A percentile compares a stretch with the other conserved stretches of the same genome.
phyloP scores from a whole-genome alignment of 2,329 filamentous ascomycete genomes.

The Fonsecaea erecta region DNA sequence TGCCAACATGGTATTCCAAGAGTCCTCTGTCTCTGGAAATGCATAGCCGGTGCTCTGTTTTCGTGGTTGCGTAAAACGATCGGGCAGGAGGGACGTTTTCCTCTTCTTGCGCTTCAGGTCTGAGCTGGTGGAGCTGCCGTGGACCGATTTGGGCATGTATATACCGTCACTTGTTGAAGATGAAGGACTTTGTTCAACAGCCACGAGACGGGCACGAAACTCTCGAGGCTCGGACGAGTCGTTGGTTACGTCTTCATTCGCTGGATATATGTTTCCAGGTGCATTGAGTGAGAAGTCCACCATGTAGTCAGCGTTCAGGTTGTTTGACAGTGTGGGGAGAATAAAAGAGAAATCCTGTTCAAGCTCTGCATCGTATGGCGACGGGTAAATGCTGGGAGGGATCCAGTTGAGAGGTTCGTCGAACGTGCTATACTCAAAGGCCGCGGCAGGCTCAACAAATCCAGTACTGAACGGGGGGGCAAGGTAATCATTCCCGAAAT shows the following conservation, averaged over 20 bases:
- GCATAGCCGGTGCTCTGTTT: constrained; percentile 15
- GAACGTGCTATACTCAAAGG: constrained; percentile 45
- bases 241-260: constrained; percentile 55
- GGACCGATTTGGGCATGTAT: constrained; percentile 15
- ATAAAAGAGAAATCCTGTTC: constrained; percentile 40
- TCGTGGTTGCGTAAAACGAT: constrained; percentile 27
- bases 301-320: constrained; percentile 25
- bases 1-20: background rate
- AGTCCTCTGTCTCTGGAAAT: constrained; percentile 26
- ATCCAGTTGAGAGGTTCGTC: constrained; percentile 47
- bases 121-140: constrained; percentile 12
- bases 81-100: constrained; percentile 22
- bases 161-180: constrained; percentile 33
- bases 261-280: constrained; percentile 15
- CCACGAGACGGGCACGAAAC: constrained; percentile 11
- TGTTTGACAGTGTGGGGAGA: constrained; percentile 26
- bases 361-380: constrained; percentile 47
- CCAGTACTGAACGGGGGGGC: constrained; percentile 12
- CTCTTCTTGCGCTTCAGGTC: constrained; percentile 32
- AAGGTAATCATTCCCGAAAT: constrained; percentile 14
- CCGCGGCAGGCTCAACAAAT: constrained; percentile 12
- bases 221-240: constrained; percentile 25
- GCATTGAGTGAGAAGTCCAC: constrained; percentile 24
- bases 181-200: constrained; percentile 28
- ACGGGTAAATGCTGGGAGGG: constrained; percentile 44